Evolutionary conservation across 495 filamentous ascomycete genomes (phyloP).

Genomic region (Penicillium pancosmium): DNA sequence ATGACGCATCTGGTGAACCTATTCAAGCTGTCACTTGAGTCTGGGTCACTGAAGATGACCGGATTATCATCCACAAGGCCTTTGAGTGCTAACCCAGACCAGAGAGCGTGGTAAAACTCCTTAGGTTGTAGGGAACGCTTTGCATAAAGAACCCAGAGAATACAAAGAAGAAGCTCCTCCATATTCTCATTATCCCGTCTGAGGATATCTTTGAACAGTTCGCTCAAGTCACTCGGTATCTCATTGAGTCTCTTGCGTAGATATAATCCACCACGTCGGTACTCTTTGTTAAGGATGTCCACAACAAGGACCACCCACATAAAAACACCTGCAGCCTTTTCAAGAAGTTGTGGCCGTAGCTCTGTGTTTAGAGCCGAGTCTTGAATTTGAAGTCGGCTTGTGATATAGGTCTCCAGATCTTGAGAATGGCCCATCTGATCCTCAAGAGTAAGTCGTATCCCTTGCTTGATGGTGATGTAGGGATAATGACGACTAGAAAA

Average conservation of each 20-base stretch:
- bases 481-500: conserved; percentile 58
- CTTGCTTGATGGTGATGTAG: conserved; percentile 38
- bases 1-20: conserved; percentile 24
- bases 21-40: not conserved
- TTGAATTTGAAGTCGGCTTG: conserved; percentile 19
- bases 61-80: too few relatives aligned
- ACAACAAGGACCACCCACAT: conserved; percentile 53
- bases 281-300: conserved; percentile 46
- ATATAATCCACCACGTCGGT: conserved; percentile 25
- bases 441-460: conserved; percentile 32
- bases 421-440: conserved; percentile 29
- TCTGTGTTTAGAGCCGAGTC: conserved; percentile 5
- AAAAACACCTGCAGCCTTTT: conserved; percentile 48
- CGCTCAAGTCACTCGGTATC: conserved; percentile 37
- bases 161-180: conserved; percentile 32
- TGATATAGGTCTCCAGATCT: conserved; percentile 31
- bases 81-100: too few relatives aligned
- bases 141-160: conserved; percentile 45
- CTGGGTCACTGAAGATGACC: too few relatives aligned
- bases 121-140: conserved; percentile 28
- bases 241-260: conserved; percentile 32
- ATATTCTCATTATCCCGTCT: conserved; percentile 28
- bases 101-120: conserved; percentile 39
- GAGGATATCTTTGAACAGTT: conserved; percentile 46
- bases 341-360: conserved; percentile 30